A percentile compares a stretch with the other conserved stretches of the same genome.
Evolutionary conservation across 2,329 filamentous ascomycete genomes (phyloP).

Genomic region (Esteya vermicola): DNA sequence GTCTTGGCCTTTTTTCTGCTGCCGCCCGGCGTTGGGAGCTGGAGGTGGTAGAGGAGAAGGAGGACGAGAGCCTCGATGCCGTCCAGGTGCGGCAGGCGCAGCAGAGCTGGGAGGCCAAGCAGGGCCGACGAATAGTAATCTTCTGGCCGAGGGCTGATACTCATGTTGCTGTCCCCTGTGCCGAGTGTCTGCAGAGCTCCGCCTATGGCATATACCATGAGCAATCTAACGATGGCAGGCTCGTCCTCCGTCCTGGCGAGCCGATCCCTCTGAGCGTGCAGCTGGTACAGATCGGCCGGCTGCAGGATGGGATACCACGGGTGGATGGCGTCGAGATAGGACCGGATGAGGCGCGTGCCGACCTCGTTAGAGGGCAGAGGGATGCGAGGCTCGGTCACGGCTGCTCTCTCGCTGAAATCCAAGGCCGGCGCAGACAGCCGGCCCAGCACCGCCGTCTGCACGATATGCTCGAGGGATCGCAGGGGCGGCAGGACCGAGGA

Average conservation of each 20-base stretch:
- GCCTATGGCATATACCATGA: constrained; percentile 37
- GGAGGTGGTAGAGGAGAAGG: constrained; percentile 34
- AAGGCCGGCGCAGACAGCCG: constrained; percentile 21
- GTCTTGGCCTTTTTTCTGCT: no score
- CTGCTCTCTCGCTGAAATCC: no score
- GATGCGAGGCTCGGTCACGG: background rate
- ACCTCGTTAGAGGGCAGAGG: background rate
- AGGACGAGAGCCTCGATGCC: constrained; percentile 37
- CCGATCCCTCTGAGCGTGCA: constrained; percentile 24
- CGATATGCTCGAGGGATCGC: constrained; percentile 32
- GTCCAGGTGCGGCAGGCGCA: constrained; percentile 30
- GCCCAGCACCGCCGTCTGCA: constrained; percentile 38
- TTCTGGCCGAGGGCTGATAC: constrained; percentile 12
- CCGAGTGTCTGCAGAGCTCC: constrained; percentile 26
- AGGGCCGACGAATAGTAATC: constrained; percentile 34
- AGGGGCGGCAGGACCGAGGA: no score
- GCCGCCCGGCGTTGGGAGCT: constrained; percentile 24
- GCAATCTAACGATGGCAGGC: constrained; percentile 33
- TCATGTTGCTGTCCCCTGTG: background rate
- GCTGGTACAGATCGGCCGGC: constrained; percentile 25
- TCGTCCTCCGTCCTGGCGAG: constrained; percentile 14
- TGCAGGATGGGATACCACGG: constrained; percentile 34
- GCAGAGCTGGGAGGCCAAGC: constrained; percentile 30
- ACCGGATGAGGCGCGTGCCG: constrained; percentile 1
- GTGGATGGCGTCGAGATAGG: constrained; percentile 18